A percentile compares a stretch with the other conserved stretches of the same genome.
These are phyloP conservation scores for Seminavis robusta DNA, from an alignment of 108 stramenopile species.

Conservation along the genomic window DNA sequence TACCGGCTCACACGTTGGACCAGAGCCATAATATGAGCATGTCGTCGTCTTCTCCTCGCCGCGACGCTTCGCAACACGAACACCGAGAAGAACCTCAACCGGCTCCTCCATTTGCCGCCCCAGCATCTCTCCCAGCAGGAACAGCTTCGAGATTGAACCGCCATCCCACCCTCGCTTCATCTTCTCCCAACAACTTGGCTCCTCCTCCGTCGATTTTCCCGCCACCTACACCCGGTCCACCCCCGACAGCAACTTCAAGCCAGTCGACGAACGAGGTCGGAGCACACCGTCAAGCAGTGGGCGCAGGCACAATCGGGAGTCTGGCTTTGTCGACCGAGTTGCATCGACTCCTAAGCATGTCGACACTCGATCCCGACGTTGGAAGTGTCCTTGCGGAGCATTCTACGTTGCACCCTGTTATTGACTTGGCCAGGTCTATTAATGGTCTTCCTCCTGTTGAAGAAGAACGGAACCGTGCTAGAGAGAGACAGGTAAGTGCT, in stretches of 20 bases:
- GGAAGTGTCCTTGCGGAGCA: conserved; percentile 3
- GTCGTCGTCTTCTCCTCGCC: not conserved
- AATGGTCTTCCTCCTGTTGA: no score
- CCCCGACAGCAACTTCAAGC: not conserved
- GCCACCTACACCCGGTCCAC: not conserved
- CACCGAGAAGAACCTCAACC: no score
- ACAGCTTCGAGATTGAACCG: not conserved
- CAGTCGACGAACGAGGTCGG: no score
- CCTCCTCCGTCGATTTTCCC: not conserved
- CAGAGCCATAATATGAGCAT: no score
- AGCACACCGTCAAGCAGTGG: no score
- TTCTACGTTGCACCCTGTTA: no score
- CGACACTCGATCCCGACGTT: conserved; percentile 5
- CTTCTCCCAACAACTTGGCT: not conserved
- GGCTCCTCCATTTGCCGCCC: no score
- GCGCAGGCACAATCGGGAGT: no score
- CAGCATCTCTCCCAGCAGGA: not conserved
- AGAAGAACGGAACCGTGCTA: not conserved
- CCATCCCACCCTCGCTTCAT: not conserved
- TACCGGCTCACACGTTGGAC: no score
- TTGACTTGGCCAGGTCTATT: no score
- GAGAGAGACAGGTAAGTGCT: no score
- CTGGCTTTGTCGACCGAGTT: conserved; percentile 5
- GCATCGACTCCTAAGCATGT: conserved; percentile 12
- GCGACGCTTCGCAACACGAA: not conserved